phyloP scores from a whole-genome alignment of 805 yeast genomes.

The Sugiyamaella qingdaonensis region DNA sequence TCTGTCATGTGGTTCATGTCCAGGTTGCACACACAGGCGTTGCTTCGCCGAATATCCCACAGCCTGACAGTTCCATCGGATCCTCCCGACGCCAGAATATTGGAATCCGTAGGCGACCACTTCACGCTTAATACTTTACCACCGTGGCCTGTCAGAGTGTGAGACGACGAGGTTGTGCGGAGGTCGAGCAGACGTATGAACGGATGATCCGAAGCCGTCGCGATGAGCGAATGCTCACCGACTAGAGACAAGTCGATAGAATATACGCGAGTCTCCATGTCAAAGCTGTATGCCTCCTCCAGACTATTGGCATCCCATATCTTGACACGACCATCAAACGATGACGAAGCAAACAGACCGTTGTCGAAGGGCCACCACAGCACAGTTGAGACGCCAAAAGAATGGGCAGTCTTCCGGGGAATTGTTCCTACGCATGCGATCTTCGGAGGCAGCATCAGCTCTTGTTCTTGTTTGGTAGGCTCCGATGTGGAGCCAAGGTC shows the following conservation, averaged over 20 bases:
- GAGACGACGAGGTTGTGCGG: constrained; percentile 67
- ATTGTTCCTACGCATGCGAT: constrained; percentile 12
- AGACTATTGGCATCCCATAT: constrained; percentile 76
- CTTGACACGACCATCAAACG: constrained; percentile 72
- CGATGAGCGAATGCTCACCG: constrained; percentile 51
- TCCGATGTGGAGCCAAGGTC: constrained; percentile 39
- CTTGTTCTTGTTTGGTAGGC: background rate
- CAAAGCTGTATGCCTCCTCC: constrained; percentile 62
- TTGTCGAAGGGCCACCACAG: constrained; percentile 89
- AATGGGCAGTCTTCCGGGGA: constrained; percentile 44
- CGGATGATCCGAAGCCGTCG: constrained; percentile 67
- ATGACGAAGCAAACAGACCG: constrained; percentile 78
- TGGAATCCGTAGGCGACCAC: constrained; percentile 67
- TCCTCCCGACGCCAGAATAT: constrained; percentile 74
- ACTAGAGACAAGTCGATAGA: constrained; percentile 57
- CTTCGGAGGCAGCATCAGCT: constrained; percentile 11
- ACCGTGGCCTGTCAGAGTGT: constrained; percentile 60
- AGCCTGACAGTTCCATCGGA: constrained; percentile 72
- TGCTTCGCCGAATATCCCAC: constrained; percentile 80
- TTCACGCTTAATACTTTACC: constrained; percentile 55
- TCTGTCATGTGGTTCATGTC: constrained; percentile 50
- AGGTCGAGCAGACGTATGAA: constrained; percentile 68
- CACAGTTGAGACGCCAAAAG: constrained; percentile 66
- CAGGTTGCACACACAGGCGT: constrained; percentile 57
- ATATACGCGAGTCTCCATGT: constrained; percentile 58